Evolutionary conservation across 1,139 yeast genomes (phyloP).

Genomic region (Debaryomyces robertsiae): DNA sequence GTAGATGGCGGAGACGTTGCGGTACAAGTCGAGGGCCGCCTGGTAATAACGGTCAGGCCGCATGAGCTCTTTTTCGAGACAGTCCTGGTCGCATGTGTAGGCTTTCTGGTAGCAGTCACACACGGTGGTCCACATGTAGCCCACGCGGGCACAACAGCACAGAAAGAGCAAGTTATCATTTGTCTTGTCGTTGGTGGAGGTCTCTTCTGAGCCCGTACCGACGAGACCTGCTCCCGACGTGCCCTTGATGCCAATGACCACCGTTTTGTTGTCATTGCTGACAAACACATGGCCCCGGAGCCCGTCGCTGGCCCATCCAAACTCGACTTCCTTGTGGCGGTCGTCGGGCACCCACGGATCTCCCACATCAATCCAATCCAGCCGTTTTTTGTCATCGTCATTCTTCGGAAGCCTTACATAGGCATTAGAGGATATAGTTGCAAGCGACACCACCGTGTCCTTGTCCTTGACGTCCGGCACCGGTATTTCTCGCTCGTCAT

Average conservation of each 20-base stretch:
- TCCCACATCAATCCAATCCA: slow-evolving; percentile 85
- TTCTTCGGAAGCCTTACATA: slow-evolving; percentile 75
- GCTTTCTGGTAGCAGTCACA: slow-evolving; percentile 90
- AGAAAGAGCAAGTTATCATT: slow-evolving; percentile 90
- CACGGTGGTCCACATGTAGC: slow-evolving; percentile 92
- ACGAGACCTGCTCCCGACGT: slow-evolving; percentile 86
- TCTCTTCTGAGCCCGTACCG: slow-evolving; percentile 74
- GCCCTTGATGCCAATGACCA: slow-evolving; percentile 85
- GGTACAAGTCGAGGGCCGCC: slow-evolving; percentile 76
- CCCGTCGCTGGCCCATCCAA: slow-evolving; percentile 89
- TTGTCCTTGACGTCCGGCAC: slow-evolving; percentile 78
- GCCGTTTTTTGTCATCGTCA: slow-evolving; percentile 53
- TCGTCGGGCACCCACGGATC: slow-evolving; percentile 55
- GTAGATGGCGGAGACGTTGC: slow-evolving; percentile 66
- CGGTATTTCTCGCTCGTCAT: slow-evolving; percentile 41
- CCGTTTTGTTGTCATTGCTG: slow-evolving; percentile 61
- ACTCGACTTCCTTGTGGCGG: slow-evolving; percentile 40
- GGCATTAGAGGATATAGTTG: slow-evolving; percentile 89
- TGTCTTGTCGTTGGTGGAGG: slow-evolving; percentile 75
- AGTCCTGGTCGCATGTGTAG: slow-evolving; percentile 85
- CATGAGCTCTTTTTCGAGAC: slow-evolving; percentile 76
- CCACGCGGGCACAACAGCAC: slow-evolving; percentile 94
- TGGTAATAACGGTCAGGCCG: slow-evolving; percentile 80
- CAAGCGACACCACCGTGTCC: slow-evolving; percentile 72
- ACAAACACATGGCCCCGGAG: slow-evolving; percentile 89